A percentile compares a stretch with the other conserved stretches of the same genome.
phyloP scores from a whole-genome alignment of 768 basidiomycete species.

The Rhodotorula paludigena region DNA sequence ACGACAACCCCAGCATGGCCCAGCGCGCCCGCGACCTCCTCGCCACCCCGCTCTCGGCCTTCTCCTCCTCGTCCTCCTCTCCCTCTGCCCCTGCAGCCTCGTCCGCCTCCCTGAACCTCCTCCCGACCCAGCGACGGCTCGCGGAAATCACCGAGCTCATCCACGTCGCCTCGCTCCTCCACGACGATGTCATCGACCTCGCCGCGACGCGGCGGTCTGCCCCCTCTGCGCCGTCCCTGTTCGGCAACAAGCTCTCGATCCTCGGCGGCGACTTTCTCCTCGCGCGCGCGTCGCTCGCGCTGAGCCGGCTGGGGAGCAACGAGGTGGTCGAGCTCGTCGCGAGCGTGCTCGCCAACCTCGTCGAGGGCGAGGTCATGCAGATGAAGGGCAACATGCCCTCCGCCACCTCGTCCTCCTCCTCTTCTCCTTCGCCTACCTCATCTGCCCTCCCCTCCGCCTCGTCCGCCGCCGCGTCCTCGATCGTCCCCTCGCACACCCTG shows the following conservation, averaged over 20 bases:
- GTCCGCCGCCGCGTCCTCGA: neutral
- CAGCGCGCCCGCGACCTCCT: slow-evolving; percentile 69
- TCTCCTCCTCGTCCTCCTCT: slow-evolving; percentile 47
- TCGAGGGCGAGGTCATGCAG: slow-evolving; percentile 93
- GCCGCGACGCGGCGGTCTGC: slow-evolving; percentile 66
- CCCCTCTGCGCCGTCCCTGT: slow-evolving; percentile 65
- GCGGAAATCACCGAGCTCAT: slow-evolving; percentile 98
- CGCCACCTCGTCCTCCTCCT: slow-evolving; percentile 10
- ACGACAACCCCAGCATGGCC: slow-evolving; percentile 83
- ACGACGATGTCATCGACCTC: slow-evolving; percentile 80
- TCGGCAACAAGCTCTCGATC: slow-evolving; percentile 89
- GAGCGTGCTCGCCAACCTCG: slow-evolving; percentile 85
- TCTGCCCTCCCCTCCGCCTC: neutral
- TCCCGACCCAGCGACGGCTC: slow-evolving; percentile 84
- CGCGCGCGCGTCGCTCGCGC: slow-evolving; percentile 78
- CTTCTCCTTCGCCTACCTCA: too few species aligned
- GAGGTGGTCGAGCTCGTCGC: slow-evolving; percentile 92
- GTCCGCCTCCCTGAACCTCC: slow-evolving; percentile 47
- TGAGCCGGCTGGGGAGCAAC: slow-evolving; percentile 74
- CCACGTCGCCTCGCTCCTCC: slow-evolving; percentile 86
- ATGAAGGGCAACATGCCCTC: slow-evolving; percentile 51
- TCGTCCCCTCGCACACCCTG: slow-evolving; percentile 4
- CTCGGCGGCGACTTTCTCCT: slow-evolving; percentile 94
- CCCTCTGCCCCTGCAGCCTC: neutral
- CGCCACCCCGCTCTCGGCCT: slow-evolving; percentile 49